A percentile compares a stretch with the other conserved stretches of the same genome.
These are phyloP conservation scores for Aurinia saxatilis DNA, from an alignment of 345 rosid species.

Conservation along the genomic window DNA sequence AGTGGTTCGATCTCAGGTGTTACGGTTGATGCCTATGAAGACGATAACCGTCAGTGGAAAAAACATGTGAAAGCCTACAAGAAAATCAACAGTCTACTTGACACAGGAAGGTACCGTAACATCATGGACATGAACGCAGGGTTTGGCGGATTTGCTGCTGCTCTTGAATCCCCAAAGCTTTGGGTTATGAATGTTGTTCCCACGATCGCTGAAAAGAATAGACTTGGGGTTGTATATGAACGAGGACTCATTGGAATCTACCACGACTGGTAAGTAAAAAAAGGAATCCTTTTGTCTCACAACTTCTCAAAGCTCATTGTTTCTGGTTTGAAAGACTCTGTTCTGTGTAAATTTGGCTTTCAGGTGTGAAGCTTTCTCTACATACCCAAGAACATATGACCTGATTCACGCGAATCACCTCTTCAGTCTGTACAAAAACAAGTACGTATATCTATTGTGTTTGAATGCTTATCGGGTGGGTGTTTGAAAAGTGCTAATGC, in stretches of 20 bases:
- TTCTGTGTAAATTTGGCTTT: slow-evolving; percentile 15
- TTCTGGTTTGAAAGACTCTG: not conserved
- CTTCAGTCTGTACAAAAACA: slow-evolving; percentile 82
- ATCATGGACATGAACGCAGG: slow-evolving; percentile 99
- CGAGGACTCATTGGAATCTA: slow-evolving; percentile 96
- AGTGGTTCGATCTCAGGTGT: slow-evolving; percentile 85
- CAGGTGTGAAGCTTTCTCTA: slow-evolving; percentile 99
- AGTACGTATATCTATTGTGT: slow-evolving; percentile 40
- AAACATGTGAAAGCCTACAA: slow-evolving; percentile 84
- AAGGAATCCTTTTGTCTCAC: not conserved
- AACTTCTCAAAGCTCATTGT: not conserved
- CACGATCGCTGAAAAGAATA: slow-evolving; percentile 67
- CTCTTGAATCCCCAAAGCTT: slow-evolving; percentile 56
- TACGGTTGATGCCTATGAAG: slow-evolving; percentile 73
- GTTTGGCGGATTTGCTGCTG: slow-evolving; percentile 95
- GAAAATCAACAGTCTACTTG: slow-evolving; percentile 65
- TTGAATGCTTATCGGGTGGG: not conserved
- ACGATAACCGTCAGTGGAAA: slow-evolving; percentile 71
- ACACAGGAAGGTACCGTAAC: slow-evolving; percentile 85
- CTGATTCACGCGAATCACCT: slow-evolving; percentile 79
- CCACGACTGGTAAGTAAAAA: slow-evolving; percentile 69
- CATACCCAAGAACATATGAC: slow-evolving; percentile 98
- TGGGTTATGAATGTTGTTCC: slow-evolving; percentile 99
- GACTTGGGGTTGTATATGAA: slow-evolving; percentile 75
- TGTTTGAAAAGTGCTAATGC: not conserved